Percentiles rank a stretch among this genome's conserved stretches.
phyloP scores from a whole-genome alignment of 345 rosid species.

The Kandelia obovata region DNA sequence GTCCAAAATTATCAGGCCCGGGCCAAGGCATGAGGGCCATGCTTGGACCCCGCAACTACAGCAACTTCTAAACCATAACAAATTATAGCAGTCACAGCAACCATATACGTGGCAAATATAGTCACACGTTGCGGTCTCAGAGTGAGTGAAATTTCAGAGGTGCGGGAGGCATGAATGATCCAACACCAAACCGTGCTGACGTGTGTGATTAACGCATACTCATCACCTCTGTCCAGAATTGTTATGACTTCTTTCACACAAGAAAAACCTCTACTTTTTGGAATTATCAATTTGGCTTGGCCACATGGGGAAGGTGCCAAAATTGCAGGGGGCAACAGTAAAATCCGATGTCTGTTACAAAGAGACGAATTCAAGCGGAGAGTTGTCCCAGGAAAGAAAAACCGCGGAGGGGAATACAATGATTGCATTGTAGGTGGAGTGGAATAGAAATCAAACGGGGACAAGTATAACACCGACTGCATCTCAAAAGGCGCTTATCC shows the following conservation, averaged over 20 bases:
- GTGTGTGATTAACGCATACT: conserved; percentile 6
- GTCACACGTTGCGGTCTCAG: too few relatives aligned
- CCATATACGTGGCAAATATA: too few relatives aligned
- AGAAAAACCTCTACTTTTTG: not conserved
- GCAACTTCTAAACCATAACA: too few relatives aligned
- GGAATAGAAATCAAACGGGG: conserved; percentile 22
- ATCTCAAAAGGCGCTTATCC: conserved; percentile 15
- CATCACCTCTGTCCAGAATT: conserved; percentile 12
- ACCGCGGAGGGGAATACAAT: conserved; percentile 22
- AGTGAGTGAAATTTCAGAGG: too few relatives aligned
- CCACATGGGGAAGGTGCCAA: too few relatives aligned
- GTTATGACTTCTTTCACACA: not conserved
- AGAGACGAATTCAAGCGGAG: too few relatives aligned
- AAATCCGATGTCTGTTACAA: too few relatives aligned
- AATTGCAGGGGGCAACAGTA: too few relatives aligned
- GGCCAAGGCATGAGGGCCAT: too few relatives aligned
- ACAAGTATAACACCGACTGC: not conserved
- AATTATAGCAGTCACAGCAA: too few relatives aligned
- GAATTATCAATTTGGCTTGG: not conserved
- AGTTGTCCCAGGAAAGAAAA: not conserved
- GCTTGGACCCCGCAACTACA: too few relatives aligned
- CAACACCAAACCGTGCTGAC: conserved; percentile 19
- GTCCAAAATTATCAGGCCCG: too few relatives aligned
- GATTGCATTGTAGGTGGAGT: conserved; percentile 11
- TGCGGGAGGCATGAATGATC: not conserved